Evolutionary conservation across 495 filamentous ascomycete species (phyloP).

Genomic region (Arthonia radiata): DNA sequence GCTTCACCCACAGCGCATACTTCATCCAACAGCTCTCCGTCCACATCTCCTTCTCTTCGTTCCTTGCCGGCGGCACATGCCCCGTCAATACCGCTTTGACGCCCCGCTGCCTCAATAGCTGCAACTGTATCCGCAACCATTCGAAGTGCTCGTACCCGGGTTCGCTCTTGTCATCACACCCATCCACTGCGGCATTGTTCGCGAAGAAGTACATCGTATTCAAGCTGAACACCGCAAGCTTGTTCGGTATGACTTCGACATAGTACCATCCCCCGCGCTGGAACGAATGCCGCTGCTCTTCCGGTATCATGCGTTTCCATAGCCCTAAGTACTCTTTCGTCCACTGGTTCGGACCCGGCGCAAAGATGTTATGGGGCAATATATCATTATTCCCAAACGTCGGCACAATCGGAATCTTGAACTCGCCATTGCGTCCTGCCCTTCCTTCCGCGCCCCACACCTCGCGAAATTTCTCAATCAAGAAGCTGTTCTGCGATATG

Average conservation of each 20-base stretch:
- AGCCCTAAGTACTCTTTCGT: conserved; percentile 44
- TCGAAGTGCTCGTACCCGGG: conserved; percentile 89
- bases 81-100: conserved; percentile 92
- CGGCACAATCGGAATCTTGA: conserved; percentile 61
- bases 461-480: conserved; percentile 52
- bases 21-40: conserved; percentile 96
- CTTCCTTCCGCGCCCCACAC: conserved; percentile 33
- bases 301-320: conserved; percentile 75
- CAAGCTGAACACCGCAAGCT: conserved; percentile 75
- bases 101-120: conserved; percentile 52
- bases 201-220: conserved; percentile 95
- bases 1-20: conserved; percentile 70
- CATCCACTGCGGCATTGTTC: conserved; percentile 77
- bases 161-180: conserved; percentile 49
- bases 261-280: conserved; percentile 85
- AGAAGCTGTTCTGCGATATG: conserved; percentile 41
- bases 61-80: conserved; percentile 77
- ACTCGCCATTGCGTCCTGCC: conserved; percentile 12
- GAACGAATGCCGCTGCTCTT: conserved; percentile 78
- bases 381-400: conserved; percentile 96
- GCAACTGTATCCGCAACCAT: conserved; percentile 80
- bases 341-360: conserved; percentile 62
- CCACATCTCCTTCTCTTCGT: conserved; percentile 62
- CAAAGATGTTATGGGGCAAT: conserved; percentile 85
- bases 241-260: conserved; percentile 68